These are phyloP conservation scores for Lyophyllum atratum DNA, from an alignment of 768 basidiomycete genomes.

Conservation along the genomic window DNA sequence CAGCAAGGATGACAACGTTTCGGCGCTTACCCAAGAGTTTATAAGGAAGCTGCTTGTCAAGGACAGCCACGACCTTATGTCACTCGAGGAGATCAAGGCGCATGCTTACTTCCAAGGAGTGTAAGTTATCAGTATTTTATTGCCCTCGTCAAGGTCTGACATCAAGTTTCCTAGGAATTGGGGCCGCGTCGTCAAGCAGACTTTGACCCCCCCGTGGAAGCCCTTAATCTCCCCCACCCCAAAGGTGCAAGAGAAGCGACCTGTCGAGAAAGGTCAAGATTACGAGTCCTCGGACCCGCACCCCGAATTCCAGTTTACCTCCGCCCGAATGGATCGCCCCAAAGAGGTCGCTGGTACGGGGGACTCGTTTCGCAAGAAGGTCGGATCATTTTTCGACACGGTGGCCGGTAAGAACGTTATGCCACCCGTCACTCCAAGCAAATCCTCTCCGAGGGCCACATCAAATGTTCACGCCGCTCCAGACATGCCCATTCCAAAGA, in stretches of 20 bases:
- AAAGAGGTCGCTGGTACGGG: background rate
- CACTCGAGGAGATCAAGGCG: background rate
- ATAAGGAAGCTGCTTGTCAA: conserved; percentile 1
- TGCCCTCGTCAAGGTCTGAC: background rate
- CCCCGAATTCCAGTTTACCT: conserved; percentile 1
- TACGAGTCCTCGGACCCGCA: background rate
- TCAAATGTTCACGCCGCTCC: background rate
- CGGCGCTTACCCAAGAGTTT: conserved; percentile 1
- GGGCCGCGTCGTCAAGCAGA: background rate
- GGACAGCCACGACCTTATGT: background rate
- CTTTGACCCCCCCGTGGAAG: conserved; percentile 3
- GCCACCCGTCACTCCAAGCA: background rate
- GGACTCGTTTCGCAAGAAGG: background rate
- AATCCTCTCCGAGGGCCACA: background rate
- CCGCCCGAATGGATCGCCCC: background rate
- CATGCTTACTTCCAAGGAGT: conserved; percentile 12
- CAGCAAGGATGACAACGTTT: conserved; percentile 1
- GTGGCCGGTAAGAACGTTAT: background rate
- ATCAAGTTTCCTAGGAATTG: background rate
- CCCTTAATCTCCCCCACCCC: background rate
- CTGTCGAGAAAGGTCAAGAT: background rate
- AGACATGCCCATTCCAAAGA: background rate
- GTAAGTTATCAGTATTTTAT: background rate
- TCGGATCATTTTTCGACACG: background rate
- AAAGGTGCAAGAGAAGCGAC: background rate